Conservation (phyloP, 441 rosid genomes). For the Erodium texanum region DNA sequence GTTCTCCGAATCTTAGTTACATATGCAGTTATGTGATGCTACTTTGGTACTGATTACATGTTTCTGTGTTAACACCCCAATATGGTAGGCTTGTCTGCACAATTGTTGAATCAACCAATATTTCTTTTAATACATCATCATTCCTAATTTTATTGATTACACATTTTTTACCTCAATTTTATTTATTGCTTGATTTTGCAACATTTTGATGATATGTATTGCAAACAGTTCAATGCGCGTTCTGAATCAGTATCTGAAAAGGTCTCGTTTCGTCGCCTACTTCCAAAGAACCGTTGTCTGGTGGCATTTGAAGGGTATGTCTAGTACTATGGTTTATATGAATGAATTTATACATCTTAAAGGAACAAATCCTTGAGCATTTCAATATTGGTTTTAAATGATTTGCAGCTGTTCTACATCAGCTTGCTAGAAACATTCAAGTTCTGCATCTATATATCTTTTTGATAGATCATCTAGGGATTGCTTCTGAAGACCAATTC, state of each 20-base stretch:
- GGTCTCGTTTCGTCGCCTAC: slow-evolving; percentile 77
- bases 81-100: background rate
- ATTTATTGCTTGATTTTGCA: background rate
- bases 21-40: no score
- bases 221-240: slow-evolving; percentile 74
- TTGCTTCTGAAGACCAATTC: background rate
- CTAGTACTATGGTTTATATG: background rate
- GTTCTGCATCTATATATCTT: background rate
- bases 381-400: background rate
- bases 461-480: background rate
- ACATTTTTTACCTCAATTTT: background rate
- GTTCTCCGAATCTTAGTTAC: no score
- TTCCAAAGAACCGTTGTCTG: slow-evolving; percentile 67
- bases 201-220: background rate
- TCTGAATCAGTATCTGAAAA: slow-evolving; percentile 69
- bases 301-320: slow-evolving; percentile 79
- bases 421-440: background rate
- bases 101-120: no score
- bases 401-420: background rate
- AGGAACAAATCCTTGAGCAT: background rate
- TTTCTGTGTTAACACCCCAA: background rate
- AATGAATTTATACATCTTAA: background rate
- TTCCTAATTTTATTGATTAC: no score
- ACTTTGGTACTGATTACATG: background rate
- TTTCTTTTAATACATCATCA: no score